Conservation (phyloP, 163 green algal genomes). For the Scenedesmus sp. region DNA sequence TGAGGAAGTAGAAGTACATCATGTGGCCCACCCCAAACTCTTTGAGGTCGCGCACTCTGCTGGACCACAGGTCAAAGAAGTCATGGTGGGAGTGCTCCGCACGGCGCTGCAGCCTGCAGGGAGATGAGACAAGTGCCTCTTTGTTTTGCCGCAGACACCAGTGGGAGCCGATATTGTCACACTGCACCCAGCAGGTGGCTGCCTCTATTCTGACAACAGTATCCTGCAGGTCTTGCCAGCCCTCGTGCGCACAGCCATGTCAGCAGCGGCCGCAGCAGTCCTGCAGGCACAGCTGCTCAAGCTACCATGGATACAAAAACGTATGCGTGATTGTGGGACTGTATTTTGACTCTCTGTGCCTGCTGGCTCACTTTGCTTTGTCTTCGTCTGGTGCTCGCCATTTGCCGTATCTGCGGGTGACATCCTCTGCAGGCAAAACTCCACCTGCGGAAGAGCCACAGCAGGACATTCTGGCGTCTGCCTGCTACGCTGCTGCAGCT, state of each 20-base stretch:
- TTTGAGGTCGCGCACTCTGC: conserved; percentile 58
- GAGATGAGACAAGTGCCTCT: not conserved
- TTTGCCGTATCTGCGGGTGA: conserved; percentile 53
- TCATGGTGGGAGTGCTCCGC: conserved; percentile 61
- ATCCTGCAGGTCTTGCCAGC: too few species aligned
- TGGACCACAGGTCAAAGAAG: conserved; percentile 55
- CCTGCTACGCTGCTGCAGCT: not conserved
- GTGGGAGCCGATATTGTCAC: not conserved
- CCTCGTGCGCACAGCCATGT: too few species aligned
- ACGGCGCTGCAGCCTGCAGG: conserved; percentile 46
- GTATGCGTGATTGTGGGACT: too few species aligned
- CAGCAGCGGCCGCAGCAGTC: too few species aligned
- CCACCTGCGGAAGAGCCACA: not conserved
- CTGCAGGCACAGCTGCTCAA: too few species aligned
- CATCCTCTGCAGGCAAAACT: conserved; percentile 17
- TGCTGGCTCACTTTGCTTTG: conserved; percentile 52
- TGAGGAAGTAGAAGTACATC: conserved; percentile 70
- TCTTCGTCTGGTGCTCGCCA: conserved; percentile 58
- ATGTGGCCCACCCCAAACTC: conserved; percentile 70
- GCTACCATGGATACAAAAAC: too few species aligned
- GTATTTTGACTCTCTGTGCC: not conserved
- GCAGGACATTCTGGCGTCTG: not conserved
- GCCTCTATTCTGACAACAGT: too few species aligned
- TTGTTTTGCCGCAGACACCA: not conserved
- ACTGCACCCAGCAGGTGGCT: too few species aligned